These are phyloP conservation scores for Prosopis cineraria DNA, from an alignment of 306 rosid species.

Conservation along the genomic window DNA sequence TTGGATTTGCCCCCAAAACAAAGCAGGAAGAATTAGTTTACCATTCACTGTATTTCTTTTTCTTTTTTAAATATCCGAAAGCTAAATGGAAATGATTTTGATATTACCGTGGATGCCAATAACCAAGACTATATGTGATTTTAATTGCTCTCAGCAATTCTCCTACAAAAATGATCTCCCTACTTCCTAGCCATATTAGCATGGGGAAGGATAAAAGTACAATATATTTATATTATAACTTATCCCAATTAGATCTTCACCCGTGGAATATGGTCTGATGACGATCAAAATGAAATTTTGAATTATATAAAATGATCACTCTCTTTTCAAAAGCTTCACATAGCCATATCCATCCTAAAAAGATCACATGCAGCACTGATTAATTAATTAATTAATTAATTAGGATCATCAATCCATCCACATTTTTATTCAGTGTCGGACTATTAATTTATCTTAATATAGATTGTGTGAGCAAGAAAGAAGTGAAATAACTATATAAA, in stretches of 20 bases:
- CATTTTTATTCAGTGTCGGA: not conserved
- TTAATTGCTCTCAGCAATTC: slow-evolving; percentile 37
- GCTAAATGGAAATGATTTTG: not conserved
- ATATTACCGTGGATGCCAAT: slow-evolving; percentile 19
- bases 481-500: not conserved
- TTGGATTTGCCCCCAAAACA: slow-evolving; percentile 1
- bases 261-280: slow-evolving; percentile 1
- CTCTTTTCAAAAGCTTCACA: slow-evolving; percentile 16
- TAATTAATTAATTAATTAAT: no score
- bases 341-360: not conserved
- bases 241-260: slow-evolving; percentile 25
- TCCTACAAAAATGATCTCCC: slow-evolving; percentile 27
- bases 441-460: not conserved
- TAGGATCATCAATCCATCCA: not conserved
- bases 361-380: no score
- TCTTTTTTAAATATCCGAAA: not conserved
- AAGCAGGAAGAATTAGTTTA: slow-evolving; percentile 21
- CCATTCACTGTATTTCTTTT: slow-evolving; percentile 29
- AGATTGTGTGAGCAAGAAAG: not conserved
- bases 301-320: slow-evolving; percentile 26
- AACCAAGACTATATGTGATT: slow-evolving; percentile 12
- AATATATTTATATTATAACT: slow-evolving; percentile 32
- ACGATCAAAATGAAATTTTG: slow-evolving; percentile 25
- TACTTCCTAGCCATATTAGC: not conserved
- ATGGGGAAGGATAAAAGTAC: slow-evolving; percentile 35